phyloP scores from a whole-genome alignment of 2,329 filamentous ascomycete genomes.

The Sporothrix euskadiensis region DNA sequence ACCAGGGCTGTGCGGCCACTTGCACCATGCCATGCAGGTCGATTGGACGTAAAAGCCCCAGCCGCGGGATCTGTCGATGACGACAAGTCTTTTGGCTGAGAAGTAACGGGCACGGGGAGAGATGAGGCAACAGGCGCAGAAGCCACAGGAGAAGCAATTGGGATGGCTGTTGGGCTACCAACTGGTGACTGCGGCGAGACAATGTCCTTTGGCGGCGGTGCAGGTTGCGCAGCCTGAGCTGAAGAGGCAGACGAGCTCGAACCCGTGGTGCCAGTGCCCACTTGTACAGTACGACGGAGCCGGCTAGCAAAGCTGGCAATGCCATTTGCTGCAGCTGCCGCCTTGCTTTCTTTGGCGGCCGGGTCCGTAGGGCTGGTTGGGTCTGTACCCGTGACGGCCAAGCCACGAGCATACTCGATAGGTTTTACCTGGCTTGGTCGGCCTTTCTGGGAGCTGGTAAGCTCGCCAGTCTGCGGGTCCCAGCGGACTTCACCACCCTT shows the following conservation, averaged over 20 bases:
- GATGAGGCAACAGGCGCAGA: not conserved
- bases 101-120: not conserved
- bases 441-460: slow-evolving; percentile 57
- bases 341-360: not conserved
- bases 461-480: slow-evolving; percentile 68
- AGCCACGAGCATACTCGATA: slow-evolving; percentile 48
- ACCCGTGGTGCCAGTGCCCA: slow-evolving; percentile 36
- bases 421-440: slow-evolving; percentile 59
- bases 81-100: slow-evolving; percentile 14
- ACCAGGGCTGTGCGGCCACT: slow-evolving; percentile 68
- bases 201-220: not conserved
- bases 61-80: slow-evolving; percentile 40
- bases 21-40: slow-evolving; percentile 70
- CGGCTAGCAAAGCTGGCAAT: slow-evolving; percentile 48
- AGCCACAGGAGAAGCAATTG: not conserved
- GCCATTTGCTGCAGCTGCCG: slow-evolving; percentile 34
- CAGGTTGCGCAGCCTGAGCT: not conserved
- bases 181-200: not conserved
- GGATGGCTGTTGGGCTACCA: not conserved
- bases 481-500: slow-evolving; percentile 52
- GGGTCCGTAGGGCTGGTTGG: slow-evolving; percentile 20
- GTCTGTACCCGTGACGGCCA: slow-evolving; percentile 35
- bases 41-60: slow-evolving; percentile 42
- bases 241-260: not conserved
- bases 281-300: slow-evolving; percentile 44